Evolutionary conservation across 2,329 filamentous ascomycete species (phyloP), one percentile per base, ranked within the genome.

Genomic region (Ramichloridium luteum): DNA sequence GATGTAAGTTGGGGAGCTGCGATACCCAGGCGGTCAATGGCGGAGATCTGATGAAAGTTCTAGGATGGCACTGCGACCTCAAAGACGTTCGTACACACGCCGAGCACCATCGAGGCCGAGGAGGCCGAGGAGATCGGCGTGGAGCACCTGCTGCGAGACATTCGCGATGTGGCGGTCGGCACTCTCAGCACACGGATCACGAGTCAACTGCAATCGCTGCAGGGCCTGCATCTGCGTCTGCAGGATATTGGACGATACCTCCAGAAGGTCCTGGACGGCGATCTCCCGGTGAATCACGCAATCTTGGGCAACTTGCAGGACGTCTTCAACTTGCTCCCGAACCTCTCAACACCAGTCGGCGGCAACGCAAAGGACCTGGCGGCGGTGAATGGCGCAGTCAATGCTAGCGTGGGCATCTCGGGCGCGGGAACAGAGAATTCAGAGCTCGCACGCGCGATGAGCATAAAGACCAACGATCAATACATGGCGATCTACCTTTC

Each of bases 101-200:
- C 90, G 14, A 94, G 86, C 29, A 90, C 90, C 57, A 98, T 98
- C 63, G 90, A 98, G 64, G 90, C 90, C 27, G 90, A 98, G 60
- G 90, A 98, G 62, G 90, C 90, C 39, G 90, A 98, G 62, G 90
- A 98, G 60, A 98, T 98, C 48, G 90, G 90, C 47, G 90, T 98
- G 37, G 90, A 98, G 65, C 90, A 98, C 59, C 72, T 98, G 37
- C 76, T 98, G 54, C 80, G 90, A 61, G 90, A 98, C 59, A 98
- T 98, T 55, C 83, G 90, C 47, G 90, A 98, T 57, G 90, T 98
- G 36, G 90, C 90, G 34, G 90, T 94, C 44, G 90, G 90, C 53
- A 96, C 90, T 10, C 74, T 98, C 35, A 93, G 88, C 37, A 94
- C 90, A 35, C 79, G 90, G 55, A 88, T 98, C 61, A 96, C 88